Base-by-base conservation (phyloP, 331 rosid genomes). In the Erythrophleum ivorense region DNA sequence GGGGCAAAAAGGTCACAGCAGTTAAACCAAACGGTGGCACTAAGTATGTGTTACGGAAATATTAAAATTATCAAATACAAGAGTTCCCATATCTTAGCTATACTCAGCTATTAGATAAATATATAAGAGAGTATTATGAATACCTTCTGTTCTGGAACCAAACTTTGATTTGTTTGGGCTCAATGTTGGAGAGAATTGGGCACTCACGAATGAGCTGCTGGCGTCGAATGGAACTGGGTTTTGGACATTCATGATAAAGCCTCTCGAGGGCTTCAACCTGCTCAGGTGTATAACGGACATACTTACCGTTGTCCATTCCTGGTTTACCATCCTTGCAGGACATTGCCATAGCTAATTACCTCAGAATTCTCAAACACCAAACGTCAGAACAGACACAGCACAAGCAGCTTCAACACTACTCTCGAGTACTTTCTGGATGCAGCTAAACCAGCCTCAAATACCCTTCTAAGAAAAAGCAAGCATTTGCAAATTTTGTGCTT, bases 191-290 rank as follows among this genome's bases (percentile, higher is more conserved):
- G 86, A 96, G 99, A 84, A 94, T 94, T 1, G 98, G 98, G 57
- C 99, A 96, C 78, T 96, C 99, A 33, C 99, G 85, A 16, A 96
- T 96, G 65, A 96, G 98, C 86, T 96, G 99, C 81, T 94, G 99
- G 81, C 99, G 95, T 65, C 99, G 98, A 91, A 94, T 88, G 77
- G 99, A 96, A 88, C 98, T 96, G 54, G 99, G 99, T 86, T 96
- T 96, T 36, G 99, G 99, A 79, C 99, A 96, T 9, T 96, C 99
- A 50, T 96, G 98, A 88, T 96, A 96, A 80, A 94, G 95, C 94
- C 99, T 90, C 86, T 96, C 99, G 2, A 96, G 94, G 81, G 99
- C 98, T 83, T 96, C 99, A 90, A 96, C 98, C 99, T 96, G 99
- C 99, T 96, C 99, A 88, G 99, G 99, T 80, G 99, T 96, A 88